Percentiles rank a stretch among this genome's conserved stretches.
Evolutionary conservation across 441 rosid species (phyloP).

Genomic region (Erodium moschatum): DNA sequence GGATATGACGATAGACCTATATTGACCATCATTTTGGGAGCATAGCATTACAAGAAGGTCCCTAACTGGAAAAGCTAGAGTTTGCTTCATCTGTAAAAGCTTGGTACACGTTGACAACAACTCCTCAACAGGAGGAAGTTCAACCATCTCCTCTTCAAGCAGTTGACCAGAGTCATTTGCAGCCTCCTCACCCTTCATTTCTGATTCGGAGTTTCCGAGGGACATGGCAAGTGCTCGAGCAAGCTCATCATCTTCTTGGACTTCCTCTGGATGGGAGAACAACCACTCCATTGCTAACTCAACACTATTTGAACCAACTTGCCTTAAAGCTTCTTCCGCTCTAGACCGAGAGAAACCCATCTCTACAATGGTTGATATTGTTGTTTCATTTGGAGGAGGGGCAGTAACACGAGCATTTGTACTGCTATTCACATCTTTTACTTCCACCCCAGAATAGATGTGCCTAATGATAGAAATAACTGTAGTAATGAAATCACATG

Average conservation of each 20-base stretch:
- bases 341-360: conserved; percentile 95
- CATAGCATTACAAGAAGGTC: conserved; percentile 80
- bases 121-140: conserved; percentile 86
- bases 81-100: conserved; percentile 87
- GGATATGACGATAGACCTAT: conserved; percentile 63
- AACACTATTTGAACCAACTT: conserved; percentile 87
- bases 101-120: conserved; percentile 71
- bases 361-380: conserved; percentile 89
- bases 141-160: conserved; percentile 67
- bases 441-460: conserved; percentile 87
- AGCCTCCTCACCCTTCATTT: conserved; percentile 49
- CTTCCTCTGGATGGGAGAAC: conserved; percentile 87
- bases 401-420: conserved; percentile 57
- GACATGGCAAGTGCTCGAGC: conserved; percentile 99
- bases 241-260: conserved; percentile 94
- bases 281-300: conserved; percentile 99
- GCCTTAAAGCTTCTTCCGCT: conserved; percentile 97
- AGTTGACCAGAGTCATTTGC: conserved; percentile 34
- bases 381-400: conserved; percentile 87
- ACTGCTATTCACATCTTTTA: conserved; percentile 53
- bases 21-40: conserved; percentile 84
- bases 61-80: conserved; percentile 80
- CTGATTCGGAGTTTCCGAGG: conserved; percentile 81
- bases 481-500: conserved; percentile 63
- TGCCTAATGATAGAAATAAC: conserved; percentile 80